phyloP scores from a whole-genome alignment of 805 yeast genomes.

The Phaffomyces antillensis region DNA sequence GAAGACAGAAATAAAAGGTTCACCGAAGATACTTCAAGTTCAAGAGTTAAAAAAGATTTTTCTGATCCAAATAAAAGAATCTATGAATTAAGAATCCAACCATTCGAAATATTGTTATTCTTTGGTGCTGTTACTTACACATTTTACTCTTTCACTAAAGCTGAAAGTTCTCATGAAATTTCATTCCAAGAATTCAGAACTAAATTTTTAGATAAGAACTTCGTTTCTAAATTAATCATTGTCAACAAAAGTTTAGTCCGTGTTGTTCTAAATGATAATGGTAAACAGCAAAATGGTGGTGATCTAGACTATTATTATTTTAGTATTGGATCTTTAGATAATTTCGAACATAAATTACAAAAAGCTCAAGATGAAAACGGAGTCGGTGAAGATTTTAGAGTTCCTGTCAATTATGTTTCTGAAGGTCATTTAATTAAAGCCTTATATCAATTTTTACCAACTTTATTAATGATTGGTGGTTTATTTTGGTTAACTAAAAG shows the following conservation, averaged over 20 bases:
- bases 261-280: conserved; percentile 46
- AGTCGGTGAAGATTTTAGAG: conserved; percentile 52
- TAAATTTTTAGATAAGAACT: conserved; percentile 65
- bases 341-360: conserved; percentile 74
- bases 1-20: not conserved
- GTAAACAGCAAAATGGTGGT: conserved; percentile 39
- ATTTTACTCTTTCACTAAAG: conserved; percentile 22
- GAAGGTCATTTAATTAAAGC: conserved; percentile 63
- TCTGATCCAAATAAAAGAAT: conserved; percentile 26
- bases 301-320: conserved; percentile 45
- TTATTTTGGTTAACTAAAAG: conserved; percentile 73
- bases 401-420: conserved; percentile 76
- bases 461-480: conserved; percentile 81
- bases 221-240: conserved; percentile 67
- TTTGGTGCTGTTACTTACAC: conserved; percentile 27
- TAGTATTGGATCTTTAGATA: conserved; percentile 82
- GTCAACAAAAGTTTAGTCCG: conserved; percentile 72
- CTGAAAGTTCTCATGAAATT: conserved; percentile 43
- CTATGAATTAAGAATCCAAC: conserved; percentile 26
- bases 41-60: conserved; percentile 19
- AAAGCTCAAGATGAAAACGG: conserved; percentile 66
- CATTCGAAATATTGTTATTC: conserved; percentile 28
- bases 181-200: conserved; percentile 90
- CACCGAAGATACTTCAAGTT: conserved; percentile 4
- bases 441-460: conserved; percentile 77